phyloP scores from a whole-genome alignment of 2,329 filamentous ascomycete species.

The Aspergillus intermedius region DNA sequence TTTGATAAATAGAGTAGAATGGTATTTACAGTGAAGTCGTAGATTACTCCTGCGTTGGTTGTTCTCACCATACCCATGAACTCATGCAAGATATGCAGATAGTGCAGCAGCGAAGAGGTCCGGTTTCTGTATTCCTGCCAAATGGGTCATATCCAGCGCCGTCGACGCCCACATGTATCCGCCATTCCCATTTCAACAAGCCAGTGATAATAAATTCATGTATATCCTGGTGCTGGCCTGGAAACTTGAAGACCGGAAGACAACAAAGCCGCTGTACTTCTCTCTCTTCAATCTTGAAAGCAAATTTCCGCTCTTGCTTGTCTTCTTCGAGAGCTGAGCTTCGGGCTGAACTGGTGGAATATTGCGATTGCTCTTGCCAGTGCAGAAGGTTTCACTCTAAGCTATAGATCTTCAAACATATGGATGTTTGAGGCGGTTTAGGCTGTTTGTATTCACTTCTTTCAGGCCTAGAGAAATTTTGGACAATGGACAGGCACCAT shows the following conservation, averaged over 20 bases:
- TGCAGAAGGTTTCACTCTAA: slow-evolving; percentile 32
- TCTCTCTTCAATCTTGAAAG: slow-evolving; percentile 51
- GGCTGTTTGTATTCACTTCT: too few relatives aligned
- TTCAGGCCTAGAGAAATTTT: too few relatives aligned
- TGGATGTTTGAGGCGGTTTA: background rate
- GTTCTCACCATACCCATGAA: slow-evolving; percentile 8
- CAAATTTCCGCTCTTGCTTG: slow-evolving; percentile 53
- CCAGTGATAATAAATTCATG: slow-evolving; percentile 9
- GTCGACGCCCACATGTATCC: slow-evolving; percentile 2
- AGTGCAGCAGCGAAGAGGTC: background rate
- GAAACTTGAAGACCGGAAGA: slow-evolving; percentile 36
- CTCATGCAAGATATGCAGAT: slow-evolving; percentile 9
- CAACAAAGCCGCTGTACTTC: slow-evolving; percentile 46
- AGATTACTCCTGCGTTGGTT: slow-evolving; percentile 1
- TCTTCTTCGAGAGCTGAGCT: slow-evolving; percentile 54
- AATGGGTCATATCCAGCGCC: slow-evolving; percentile 4
- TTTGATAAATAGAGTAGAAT: background rate
- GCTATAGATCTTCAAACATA: slow-evolving; percentile 14
- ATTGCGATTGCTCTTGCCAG: slow-evolving; percentile 28
- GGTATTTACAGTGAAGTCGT: slow-evolving; percentile 8
- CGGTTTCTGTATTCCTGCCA: slow-evolving; percentile 7
- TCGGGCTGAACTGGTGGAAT: slow-evolving; percentile 30
- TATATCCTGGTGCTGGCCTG: slow-evolving; percentile 44
- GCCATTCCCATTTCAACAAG: background rate
- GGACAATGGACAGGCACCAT: too few relatives aligned